Evolutionary conservation across 1,284 basidiomycete genomes (phyloP).

Genomic region (Chalciporus sp.): DNA sequence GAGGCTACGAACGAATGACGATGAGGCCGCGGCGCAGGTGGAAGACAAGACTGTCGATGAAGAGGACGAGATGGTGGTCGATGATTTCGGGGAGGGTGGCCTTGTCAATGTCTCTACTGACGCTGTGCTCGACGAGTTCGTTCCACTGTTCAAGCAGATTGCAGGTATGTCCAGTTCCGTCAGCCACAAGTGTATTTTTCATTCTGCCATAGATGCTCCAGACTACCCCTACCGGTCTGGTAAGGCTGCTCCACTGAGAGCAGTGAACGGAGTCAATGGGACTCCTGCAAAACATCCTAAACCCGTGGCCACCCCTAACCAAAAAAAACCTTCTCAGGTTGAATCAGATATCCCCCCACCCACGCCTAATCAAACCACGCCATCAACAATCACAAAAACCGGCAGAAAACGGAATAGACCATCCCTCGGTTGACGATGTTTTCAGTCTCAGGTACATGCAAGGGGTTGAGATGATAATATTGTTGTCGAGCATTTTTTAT

Average conservation of each 20-base stretch:
- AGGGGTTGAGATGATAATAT: constrained; percentile 21
- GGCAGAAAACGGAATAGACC: constrained; percentile 35
- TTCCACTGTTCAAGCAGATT: constrained; percentile 31
- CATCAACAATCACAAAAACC: constrained; percentile 22
- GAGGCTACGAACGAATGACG: constrained; percentile 38
- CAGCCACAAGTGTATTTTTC: not conserved
- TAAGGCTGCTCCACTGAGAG: constrained; percentile 16
- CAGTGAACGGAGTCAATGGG: constrained; percentile 26
- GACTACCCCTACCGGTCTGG: constrained; percentile 23
- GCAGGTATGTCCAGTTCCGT: constrained; percentile 22
- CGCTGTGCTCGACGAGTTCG: constrained; percentile 24
- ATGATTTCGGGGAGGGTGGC: constrained; percentile 29
- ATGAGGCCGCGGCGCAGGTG: constrained; percentile 27
- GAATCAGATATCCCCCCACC: constrained; percentile 7
- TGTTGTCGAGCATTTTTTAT: constrained; percentile 26
- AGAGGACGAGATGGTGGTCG: constrained; percentile 50
- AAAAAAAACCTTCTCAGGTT: constrained; percentile 20
- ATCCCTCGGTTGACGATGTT: constrained; percentile 27
- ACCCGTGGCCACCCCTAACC: constrained; percentile 5
- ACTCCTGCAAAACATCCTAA: constrained; percentile 9
- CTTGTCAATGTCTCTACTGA: constrained; percentile 17
- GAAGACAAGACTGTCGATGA: constrained; percentile 33
- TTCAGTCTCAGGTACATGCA: constrained; percentile 18
- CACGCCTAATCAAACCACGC: constrained; percentile 13
- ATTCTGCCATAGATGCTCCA: constrained; percentile 20